phyloP scores from a whole-genome alignment of 805 yeast species.

The Saccharomycopsis synnaedendra region DNA sequence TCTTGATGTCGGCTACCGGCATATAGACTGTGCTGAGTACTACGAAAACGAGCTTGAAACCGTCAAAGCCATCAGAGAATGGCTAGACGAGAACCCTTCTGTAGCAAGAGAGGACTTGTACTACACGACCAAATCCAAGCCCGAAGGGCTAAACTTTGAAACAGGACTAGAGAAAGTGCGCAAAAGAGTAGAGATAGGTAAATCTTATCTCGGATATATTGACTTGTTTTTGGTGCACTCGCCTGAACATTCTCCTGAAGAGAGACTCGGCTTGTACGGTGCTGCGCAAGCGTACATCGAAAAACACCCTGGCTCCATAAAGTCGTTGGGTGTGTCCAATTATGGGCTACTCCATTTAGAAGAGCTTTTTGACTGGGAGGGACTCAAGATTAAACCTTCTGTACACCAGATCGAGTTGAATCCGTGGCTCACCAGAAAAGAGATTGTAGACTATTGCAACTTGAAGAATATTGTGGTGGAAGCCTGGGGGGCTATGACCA shows the following conservation, averaged over 20 bases:
- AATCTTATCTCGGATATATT: constrained; percentile 38
- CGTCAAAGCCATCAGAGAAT: constrained; percentile 46
- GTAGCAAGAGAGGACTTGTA: constrained; percentile 30
- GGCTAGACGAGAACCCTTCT: constrained; percentile 33
- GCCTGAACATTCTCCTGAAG: constrained; percentile 27
- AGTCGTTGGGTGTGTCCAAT: constrained; percentile 70
- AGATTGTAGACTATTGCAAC: constrained; percentile 32
- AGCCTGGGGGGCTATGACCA: constrained; percentile 59
- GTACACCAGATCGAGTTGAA: constrained; percentile 68
- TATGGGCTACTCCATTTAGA: constrained; percentile 42
- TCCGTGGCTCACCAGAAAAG: constrained; percentile 39
- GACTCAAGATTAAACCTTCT: constrained; percentile 46
- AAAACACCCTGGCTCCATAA: constrained; percentile 38
- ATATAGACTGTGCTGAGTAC: constrained; percentile 56
- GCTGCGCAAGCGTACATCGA: constrained; percentile 45
- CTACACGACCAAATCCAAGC: constrained; percentile 68
- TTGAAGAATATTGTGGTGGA: constrained; percentile 38
- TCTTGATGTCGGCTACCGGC: constrained; percentile 56
- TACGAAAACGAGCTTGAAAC: constrained; percentile 56
- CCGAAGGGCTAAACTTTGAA: constrained; percentile 22
- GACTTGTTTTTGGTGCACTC: constrained; percentile 61
- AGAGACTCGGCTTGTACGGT: constrained; percentile 50
- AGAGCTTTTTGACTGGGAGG: constrained; percentile 34
- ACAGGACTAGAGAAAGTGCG: constrained; percentile 15
- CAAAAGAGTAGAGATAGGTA: constrained; percentile 30